Conservation (phyloP, 2,329 filamentous ascomycete genomes). For the Colletotrichum sublineola region DNA sequence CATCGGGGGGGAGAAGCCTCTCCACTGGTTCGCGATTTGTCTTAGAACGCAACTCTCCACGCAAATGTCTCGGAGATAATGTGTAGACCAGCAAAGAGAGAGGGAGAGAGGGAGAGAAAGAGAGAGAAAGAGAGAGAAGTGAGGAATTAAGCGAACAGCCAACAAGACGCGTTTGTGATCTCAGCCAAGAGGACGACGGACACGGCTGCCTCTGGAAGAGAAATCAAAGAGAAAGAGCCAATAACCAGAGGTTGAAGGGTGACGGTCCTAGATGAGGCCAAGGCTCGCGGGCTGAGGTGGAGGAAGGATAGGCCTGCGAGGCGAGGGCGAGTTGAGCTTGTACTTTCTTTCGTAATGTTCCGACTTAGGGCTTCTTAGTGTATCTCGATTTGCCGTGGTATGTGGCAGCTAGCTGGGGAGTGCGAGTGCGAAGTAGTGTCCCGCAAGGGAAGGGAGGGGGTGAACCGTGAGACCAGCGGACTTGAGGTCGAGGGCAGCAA, state of each 20-base stretch:
- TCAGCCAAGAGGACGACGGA: slow-evolving; percentile 28
- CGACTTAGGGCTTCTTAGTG: slow-evolving; percentile 37
- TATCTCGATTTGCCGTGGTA: slow-evolving; percentile 40
- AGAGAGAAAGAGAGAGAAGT: slow-evolving; percentile 17
- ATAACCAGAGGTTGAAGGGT: slow-evolving; percentile 36
- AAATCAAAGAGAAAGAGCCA: slow-evolving; percentile 31
- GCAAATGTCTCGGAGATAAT: slow-evolving; percentile 40
- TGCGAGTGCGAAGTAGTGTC: slow-evolving; percentile 28
- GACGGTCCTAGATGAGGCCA: slow-evolving; percentile 40
- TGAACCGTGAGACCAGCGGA: slow-evolving; percentile 33
- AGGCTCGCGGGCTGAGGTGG: slow-evolving; percentile 39
- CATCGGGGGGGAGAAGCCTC: slow-evolving; percentile 47
- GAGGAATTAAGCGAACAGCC: slow-evolving; percentile 18
- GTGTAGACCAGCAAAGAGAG: slow-evolving; percentile 19
- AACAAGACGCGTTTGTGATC: slow-evolving; percentile 31
- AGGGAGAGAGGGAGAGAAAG: neutral
- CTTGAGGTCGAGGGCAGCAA: slow-evolving; percentile 42
- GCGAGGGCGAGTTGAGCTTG: slow-evolving; percentile 36
- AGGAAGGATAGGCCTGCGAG: slow-evolving; percentile 35
- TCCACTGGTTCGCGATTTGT: slow-evolving; percentile 45
- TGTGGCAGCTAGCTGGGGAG: slow-evolving; percentile 35
- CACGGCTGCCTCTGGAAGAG: slow-evolving; percentile 19
- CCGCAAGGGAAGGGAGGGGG: slow-evolving; percentile 38
- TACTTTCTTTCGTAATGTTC: slow-evolving; percentile 39
- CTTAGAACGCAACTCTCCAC: slow-evolving; percentile 41